phyloP scores from a whole-genome alignment of 768 basidiomycete species.

The Amanita inopinata region DNA sequence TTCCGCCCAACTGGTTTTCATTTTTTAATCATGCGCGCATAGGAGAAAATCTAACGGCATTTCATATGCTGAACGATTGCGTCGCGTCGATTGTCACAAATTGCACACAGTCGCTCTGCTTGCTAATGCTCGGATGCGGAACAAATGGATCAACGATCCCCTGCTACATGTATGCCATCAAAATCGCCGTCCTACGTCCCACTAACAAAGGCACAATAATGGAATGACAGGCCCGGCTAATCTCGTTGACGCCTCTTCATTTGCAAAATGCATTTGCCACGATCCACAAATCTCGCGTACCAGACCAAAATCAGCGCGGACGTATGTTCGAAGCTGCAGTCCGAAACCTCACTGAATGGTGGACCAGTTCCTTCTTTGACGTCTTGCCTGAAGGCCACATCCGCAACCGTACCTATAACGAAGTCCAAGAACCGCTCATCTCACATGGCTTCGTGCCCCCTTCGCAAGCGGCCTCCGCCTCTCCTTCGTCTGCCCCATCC shows the following conservation, averaged over 20 bases:
- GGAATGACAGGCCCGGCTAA: slow-evolving; percentile 66
- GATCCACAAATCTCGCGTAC: slow-evolving; percentile 74
- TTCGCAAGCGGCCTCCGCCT: neutral
- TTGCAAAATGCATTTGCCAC: slow-evolving; percentile 74
- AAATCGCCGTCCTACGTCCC: slow-evolving; percentile 10
- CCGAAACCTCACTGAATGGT: slow-evolving; percentile 72
- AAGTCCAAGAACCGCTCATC: slow-evolving; percentile 42
- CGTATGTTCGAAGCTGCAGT: slow-evolving; percentile 83
- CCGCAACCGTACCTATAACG: slow-evolving; percentile 67
- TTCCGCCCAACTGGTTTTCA: slow-evolving; percentile 7
- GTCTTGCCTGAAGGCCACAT: slow-evolving; percentile 57
- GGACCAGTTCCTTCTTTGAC: slow-evolving; percentile 65
- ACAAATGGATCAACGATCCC: slow-evolving; percentile 75
- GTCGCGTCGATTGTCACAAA: slow-evolving; percentile 80
- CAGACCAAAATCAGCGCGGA: slow-evolving; percentile 74
- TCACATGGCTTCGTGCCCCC: slow-evolving; percentile 16
- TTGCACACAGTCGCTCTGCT: slow-evolving; percentile 80
- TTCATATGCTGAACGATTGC: slow-evolving; percentile 56
- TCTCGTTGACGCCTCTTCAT: slow-evolving; percentile 76
- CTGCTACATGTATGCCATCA: slow-evolving; percentile 77
- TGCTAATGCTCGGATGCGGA: slow-evolving; percentile 63
- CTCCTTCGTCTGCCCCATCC: neutral
- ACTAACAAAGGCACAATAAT: neutral
- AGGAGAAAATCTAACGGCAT: slow-evolving; percentile 36
- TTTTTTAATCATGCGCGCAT: slow-evolving; percentile 12